These are phyloP conservation scores for Acanthamoeba sp. DNA, from an alignment of 208 protist genomes.

Conservation along the genomic window DNA sequence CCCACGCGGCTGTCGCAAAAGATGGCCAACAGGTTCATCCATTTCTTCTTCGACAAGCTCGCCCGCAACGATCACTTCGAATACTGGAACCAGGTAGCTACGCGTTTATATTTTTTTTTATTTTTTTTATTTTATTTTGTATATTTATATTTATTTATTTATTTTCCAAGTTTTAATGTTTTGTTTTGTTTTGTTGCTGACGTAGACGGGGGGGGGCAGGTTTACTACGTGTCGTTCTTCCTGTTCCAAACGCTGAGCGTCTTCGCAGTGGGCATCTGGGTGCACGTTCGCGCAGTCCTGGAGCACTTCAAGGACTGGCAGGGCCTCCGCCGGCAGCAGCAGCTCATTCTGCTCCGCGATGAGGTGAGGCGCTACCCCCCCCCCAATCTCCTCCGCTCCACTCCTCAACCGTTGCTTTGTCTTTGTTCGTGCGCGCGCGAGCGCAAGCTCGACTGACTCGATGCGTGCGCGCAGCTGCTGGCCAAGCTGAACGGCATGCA, in stretches of 20 bases:
- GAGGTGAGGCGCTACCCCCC: background rate
- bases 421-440: too few relatives aligned
- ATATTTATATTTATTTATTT: too few relatives aligned
- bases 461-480: background rate
- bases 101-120: background rate
- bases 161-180: too few relatives aligned
- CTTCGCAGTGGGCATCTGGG: background rate
- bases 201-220: background rate
- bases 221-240: conserved; percentile 40
- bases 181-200: too few relatives aligned
- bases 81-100: conserved; percentile 33
- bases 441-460: too few relatives aligned
- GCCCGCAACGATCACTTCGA: background rate
- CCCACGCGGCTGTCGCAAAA: background rate
- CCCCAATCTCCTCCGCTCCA: background rate
- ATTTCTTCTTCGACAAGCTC: background rate
- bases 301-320: conserved; percentile 36
- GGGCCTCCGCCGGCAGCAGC: background rate
- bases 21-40: background rate
- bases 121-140: too few relatives aligned
- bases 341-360: background rate
- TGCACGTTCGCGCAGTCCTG: background rate
- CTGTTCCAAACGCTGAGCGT: conserved; percentile 30
- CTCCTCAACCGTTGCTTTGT: too few relatives aligned
- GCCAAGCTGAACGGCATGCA: background rate